Evolutionary conservation across 2,329 filamentous ascomycete genomes (phyloP).

Genomic region (Cladosporium sp.): DNA sequence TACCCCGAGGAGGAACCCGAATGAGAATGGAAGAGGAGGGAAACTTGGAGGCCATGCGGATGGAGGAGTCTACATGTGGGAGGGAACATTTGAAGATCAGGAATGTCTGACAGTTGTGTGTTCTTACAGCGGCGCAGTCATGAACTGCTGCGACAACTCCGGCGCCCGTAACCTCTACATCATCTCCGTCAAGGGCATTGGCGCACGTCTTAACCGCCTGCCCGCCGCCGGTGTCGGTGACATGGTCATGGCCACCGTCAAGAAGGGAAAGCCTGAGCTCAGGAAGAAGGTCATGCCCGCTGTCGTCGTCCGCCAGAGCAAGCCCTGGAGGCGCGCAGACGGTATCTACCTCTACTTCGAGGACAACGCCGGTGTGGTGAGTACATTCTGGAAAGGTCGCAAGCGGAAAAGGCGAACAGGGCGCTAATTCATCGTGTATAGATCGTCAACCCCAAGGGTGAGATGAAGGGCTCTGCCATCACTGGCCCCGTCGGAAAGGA

Average conservation of each 20-base stretch:
- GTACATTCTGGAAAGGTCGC: slow-evolving; percentile 49
- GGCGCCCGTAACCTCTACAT: slow-evolving; percentile 98
- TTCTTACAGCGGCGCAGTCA: slow-evolving; percentile 80
- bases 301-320: slow-evolving; percentile 97
- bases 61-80: neutral
- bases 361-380: slow-evolving; percentile 97
- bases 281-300: slow-evolving; percentile 99
- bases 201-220: slow-evolving; percentile 95
- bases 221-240: slow-evolving; percentile 97
- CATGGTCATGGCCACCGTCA: slow-evolving; percentile 99
- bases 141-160: slow-evolving; percentile 99
- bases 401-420: slow-evolving; percentile 2
- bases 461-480: slow-evolving; percentile 99
- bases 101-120: slow-evolving; percentile 15
- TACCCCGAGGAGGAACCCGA: slow-evolving; percentile 1
- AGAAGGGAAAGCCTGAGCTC: slow-evolving; percentile 99
- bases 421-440: slow-evolving; percentile 41
- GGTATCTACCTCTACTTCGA: slow-evolving; percentile 99
- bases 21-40: neutral
- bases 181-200: slow-evolving; percentile 98
- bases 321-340: slow-evolving; percentile 98
- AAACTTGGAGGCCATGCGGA: neutral
- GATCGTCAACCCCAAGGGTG: slow-evolving; percentile 99
- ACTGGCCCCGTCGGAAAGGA: slow-evolving; percentile 99
- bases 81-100: slow-evolving; percentile 20